A percentile compares a stretch with the other conserved stretches of the same genome.
Evolutionary conservation across 2,329 filamentous ascomycete genomes (phyloP).

Genomic region (Claviceps arundinis): DNA sequence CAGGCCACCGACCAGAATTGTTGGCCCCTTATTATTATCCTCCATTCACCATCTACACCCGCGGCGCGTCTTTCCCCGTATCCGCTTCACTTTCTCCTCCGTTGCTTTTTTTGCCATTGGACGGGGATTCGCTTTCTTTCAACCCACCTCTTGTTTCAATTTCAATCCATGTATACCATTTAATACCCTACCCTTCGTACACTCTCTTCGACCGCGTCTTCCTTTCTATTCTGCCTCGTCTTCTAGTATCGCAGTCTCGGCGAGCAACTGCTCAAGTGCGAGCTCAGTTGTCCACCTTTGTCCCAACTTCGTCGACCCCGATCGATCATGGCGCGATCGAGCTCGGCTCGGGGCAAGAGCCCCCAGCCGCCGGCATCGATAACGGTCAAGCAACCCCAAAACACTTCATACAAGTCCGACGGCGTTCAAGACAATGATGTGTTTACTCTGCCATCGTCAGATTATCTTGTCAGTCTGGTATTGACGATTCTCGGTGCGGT

Average conservation of each 20-base stretch:
- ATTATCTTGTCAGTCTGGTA: slow-evolving; percentile 64
- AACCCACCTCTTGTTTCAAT: slow-evolving; percentile 2
- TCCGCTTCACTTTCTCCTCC: slow-evolving; percentile 7
- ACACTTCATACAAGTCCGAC: slow-evolving; percentile 56
- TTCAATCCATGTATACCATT: slow-evolving; percentile 4
- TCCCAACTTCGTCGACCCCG: not conserved
- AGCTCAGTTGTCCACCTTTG: not conserved
- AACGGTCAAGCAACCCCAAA: slow-evolving; percentile 25
- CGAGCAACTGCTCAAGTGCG: not conserved
- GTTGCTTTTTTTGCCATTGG: not conserved
- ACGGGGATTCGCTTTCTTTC: slow-evolving; percentile 4
- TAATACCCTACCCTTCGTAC: slow-evolving; percentile 7
- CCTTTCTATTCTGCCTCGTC: not conserved
- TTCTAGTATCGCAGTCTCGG: not conserved
- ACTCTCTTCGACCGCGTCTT: slow-evolving; percentile 10
- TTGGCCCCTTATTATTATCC: slow-evolving; percentile 4
- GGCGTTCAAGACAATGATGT: slow-evolving; percentile 84
- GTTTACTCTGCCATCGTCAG: slow-evolving; percentile 68
- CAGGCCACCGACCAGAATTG: not conserved
- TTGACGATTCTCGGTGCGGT: slow-evolving; percentile 64
- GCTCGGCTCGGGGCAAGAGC: slow-evolving; percentile 22
- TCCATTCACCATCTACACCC: slow-evolving; percentile 5
- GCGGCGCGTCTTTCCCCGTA: slow-evolving; percentile 7
- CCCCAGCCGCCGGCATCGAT: slow-evolving; percentile 19
- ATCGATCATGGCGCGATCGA: slow-evolving; percentile 20